Conservation (phyloP, 83 land plant species). For the Picea mariana region DNA sequence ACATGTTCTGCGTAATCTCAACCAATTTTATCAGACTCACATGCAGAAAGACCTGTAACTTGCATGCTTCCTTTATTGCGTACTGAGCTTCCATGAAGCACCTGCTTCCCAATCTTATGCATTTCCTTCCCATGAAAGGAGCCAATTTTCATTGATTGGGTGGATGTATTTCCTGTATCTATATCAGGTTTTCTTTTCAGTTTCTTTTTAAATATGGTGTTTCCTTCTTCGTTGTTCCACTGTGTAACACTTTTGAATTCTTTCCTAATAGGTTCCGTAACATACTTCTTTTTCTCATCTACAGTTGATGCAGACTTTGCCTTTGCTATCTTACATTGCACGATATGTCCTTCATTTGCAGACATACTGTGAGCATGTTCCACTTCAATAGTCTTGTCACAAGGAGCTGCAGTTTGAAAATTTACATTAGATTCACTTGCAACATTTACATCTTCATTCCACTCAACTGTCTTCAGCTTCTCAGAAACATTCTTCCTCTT, state of each 20-base stretch:
- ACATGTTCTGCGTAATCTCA: background rate
- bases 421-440: background rate
- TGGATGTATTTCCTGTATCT: background rate
- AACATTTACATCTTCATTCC: background rate
- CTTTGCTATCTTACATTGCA: slow-evolving; percentile 2
- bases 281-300: slow-evolving; percentile 7
- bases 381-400: background rate
- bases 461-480: background rate
- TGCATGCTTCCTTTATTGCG: too few relatives aligned
- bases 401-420: background rate
- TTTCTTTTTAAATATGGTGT: background rate
- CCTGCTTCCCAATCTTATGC: background rate
- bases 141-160: background rate
- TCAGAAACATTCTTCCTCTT: background rate
- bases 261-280: background rate
- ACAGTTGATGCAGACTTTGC: background rate
- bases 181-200: background rate
- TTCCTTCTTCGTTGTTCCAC: background rate
- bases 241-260: background rate
- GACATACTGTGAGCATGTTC: background rate
- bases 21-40: background rate
- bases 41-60: too few relatives aligned
- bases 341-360: background rate
- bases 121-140: background rate
- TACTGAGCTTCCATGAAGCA: background rate